Evolutionary conservation across 2,329 filamentous ascomycete species (phyloP), one percentile per base, ranked within the genome.

Genomic region (Monilinia fructigena): DNA sequence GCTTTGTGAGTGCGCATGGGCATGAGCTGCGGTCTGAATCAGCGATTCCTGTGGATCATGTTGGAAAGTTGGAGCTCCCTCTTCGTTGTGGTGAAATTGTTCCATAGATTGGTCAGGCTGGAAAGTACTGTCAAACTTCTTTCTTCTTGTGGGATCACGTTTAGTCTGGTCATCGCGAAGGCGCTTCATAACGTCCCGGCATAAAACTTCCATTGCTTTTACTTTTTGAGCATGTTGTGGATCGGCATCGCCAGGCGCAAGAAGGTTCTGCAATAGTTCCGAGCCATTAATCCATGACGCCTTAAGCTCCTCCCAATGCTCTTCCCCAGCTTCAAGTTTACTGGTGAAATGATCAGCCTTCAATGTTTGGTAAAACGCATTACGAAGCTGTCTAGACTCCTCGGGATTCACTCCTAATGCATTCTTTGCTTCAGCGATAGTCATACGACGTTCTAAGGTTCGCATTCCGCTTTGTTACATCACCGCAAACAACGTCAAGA

Each of bases 381-480:
- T 82, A 20, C 91, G 85, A 55, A 92, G 80, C 55, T 86, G 82
- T 38, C 91, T 85, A 73, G 84, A 85, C 73, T 89, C 83, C 73
- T 89, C 86, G 8, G 88, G 86, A 68, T 90, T 90, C 70, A 92
- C 81, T 40, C 86, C 86, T 56, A 92, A 81, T 40, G 83, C 80
- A 74, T 89, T 90, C 76, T 92, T 93, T 5, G 90, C 90, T 67
- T 93, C 88, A 1, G 86, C 83, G 55, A 94, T 84, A 0, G 86
- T 88, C 83, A 94, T 87, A n/a, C 85, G 82, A 45, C 81, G 83
- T 59, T 87, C 85, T 66, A 86, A 75, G 16, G 80, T 86, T 72
- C 91, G 86, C 81, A 93, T 88, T 26, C 89, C 89, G 82, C 78
- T 95, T 95, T 1, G 90, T 93, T 40, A 94, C 89, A 77, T 94